Base-by-base conservation (phyloP, 116 monocot species). In the Posidonia oceanica region DNA sequence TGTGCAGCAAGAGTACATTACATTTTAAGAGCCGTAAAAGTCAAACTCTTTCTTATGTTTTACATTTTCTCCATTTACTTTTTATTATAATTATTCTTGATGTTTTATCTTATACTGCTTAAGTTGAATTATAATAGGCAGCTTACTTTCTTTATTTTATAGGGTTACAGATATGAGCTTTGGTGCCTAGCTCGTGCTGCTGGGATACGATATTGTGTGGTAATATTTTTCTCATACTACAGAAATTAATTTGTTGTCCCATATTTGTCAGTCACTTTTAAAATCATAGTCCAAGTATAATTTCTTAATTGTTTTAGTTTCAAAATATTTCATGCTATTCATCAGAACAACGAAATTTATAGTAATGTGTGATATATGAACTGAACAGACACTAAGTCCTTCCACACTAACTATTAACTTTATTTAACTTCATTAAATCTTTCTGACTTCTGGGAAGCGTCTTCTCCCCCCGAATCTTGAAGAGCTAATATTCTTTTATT, bases 161-260 rank as follows among this genome's bases (percentile, higher is more conserved):
- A 97, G 97, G 97, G 97, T 52, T 97, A 97, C 69, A 87, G 97
- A 80, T 97, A 97, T 69, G 97, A 97, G 64, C 73, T 97, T 29
- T 97, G 97, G 97, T 97, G 97, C 74, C 82, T 97, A 59, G 97
- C 97, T 71, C 84, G 97, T 77, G 92, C 89, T 70, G 81, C 97
- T 75, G 92, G 97, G 13, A 87, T 89, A 78, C 80, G 92, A 97
- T 97, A 97, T 66, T 97, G 97, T 62, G 89, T 97, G 97, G 97
- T 97, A 87, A 84, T 67, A 38, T 64, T 36, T 68, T 42, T 17
- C 64, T 51, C 59, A 39, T 64, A 11, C 10, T 59, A n/a, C 23
- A 4, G 61, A 29, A 29, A 61, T 36, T 23, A 17, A 4, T 64
- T 36, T 40, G 13, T 58, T 56, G 20, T 58, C 23, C 18, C 40